Base-by-base conservation (phyloP, 192 early-diverging fungal genomes). In the Podila epigama region DNA sequence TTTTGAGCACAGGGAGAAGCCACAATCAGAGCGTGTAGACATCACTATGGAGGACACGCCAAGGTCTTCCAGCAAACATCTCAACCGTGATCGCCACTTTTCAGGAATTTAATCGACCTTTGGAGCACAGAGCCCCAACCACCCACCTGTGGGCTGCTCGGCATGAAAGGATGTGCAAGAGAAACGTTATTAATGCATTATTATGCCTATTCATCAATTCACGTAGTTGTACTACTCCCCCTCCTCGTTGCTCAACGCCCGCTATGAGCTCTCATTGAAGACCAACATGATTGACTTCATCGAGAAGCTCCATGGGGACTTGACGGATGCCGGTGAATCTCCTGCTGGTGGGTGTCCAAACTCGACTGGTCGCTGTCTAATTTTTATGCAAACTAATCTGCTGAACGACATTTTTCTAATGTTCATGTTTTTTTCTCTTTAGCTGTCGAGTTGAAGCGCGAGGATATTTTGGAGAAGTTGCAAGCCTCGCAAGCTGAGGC, bases 271-370 rank as follows among this genome's bases (percentile, higher is more conserved):
- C 29, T 86, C 97, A 27, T 85, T 86, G 32, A 85, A 90, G 68
- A 96, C 96, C 55, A 92, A 94, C 87, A 97, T 98, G 96, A 92
- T 97, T 58, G 95, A 97, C 85, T 95, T 92, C 82, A 89, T 95
- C 39, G 88, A 93, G 64, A 84, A 90, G 69, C 86, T 96, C 41
- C 92, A 96, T 82, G 87, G 90, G 77, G 83, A 93, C 78, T 89
- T 98, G 62, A 83, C 95, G 77, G 81, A 85, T 55, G 88, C 85
- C 39, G 92, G 93, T 48, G 86, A 90, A 37, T 85, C 91, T 51
- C 92, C 94, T 25, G 85, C 89, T 57, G 93, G 92, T 93, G 64
- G 63, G 56, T 64, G 11, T 51, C 40, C 44, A 22, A 48, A 22
- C n/a, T 48, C 15, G 44, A 22, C 2, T 48, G n/a, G 20, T 9